These are phyloP conservation scores for Starmerella geochares DNA, from an alignment of 805 yeast genomes.

Conservation along the genomic window DNA sequence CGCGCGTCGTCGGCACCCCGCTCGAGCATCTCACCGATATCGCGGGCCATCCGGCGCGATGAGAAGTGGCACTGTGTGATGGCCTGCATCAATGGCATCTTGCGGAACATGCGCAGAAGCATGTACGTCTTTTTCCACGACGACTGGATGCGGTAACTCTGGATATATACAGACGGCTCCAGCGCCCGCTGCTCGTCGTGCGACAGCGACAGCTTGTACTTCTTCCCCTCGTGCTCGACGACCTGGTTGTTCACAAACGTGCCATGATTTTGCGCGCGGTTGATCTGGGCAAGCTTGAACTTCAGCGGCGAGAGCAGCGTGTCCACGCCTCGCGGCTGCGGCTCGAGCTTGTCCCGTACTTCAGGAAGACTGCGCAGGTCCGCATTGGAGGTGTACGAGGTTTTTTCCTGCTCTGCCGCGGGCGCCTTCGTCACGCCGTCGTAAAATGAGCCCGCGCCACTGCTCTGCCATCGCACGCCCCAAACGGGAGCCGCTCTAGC, in stretches of 20 bases:
- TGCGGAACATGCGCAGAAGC: constrained; percentile 65
- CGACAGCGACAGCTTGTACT: constrained; percentile 48
- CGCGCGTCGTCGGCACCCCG: constrained; percentile 63
- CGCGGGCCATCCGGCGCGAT: constrained; percentile 66
- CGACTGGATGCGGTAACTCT: constrained; percentile 75
- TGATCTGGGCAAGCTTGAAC: constrained; percentile 49
- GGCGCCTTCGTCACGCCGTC: constrained; percentile 9
- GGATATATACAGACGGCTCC: constrained; percentile 78
- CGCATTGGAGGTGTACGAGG: constrained; percentile 18
- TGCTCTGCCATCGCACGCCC: constrained; percentile 14
- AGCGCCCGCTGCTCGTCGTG: constrained; percentile 61
- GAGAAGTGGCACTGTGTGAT: constrained; percentile 87
- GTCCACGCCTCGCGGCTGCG: constrained; percentile 41
- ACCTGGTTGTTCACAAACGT: constrained; percentile 56
- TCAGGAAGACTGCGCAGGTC: constrained; percentile 24
- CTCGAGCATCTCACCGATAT: constrained; percentile 63
- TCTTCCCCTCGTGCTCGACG: constrained; percentile 39
- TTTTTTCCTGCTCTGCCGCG: background rate
- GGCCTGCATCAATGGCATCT: constrained; percentile 62
- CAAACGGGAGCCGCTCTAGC: background rate
- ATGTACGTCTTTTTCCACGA: constrained; percentile 79
- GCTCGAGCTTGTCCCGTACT: constrained; percentile 30
- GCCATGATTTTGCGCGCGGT: constrained; percentile 51
- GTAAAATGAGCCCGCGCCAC: constrained; percentile 14
- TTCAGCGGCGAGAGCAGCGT: constrained; percentile 61